phyloP scores from a whole-genome alignment of 306 rosid genomes.

The Hippophae gyantsensis region DNA sequence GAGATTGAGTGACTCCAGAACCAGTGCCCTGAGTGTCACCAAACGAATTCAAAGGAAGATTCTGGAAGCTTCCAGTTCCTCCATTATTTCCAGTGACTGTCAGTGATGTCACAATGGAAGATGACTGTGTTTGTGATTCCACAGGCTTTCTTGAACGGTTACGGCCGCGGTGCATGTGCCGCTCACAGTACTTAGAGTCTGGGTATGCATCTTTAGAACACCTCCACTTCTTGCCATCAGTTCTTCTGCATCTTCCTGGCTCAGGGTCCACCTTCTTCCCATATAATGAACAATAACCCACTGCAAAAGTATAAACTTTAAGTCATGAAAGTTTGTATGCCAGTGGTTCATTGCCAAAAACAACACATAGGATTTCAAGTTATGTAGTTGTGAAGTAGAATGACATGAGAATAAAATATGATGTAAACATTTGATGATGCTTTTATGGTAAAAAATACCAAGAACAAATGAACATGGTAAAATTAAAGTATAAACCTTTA shows the following conservation, averaged over 20 bases:
- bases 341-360: neutral
- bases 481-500: too few species aligned
- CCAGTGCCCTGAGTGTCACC: conserved; percentile 41
- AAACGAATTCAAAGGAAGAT: conserved; percentile 51
- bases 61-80: conserved; percentile 40
- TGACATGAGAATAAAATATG: too few species aligned
- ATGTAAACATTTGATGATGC: too few species aligned
- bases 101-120: conserved; percentile 48
- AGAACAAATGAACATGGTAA: too few species aligned
- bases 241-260: conserved; percentile 88
- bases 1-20: conserved; percentile 38
- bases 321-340: neutral
- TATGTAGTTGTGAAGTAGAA: neutral
- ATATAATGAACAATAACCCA: conserved; percentile 62
- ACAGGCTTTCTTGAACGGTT: conserved; percentile 99
- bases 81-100: conserved; percentile 33
- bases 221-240: conserved; percentile 91
- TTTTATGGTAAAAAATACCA: too few species aligned
- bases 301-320: conserved; percentile 21
- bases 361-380: neutral
- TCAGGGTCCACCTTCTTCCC: conserved; percentile 94
- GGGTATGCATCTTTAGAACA: conserved; percentile 78
- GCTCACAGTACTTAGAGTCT: conserved; percentile 89
- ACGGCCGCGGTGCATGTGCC: conserved; percentile 92
- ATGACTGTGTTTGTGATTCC: conserved; percentile 71